Evolutionary conservation across 148 eudicot species (phyloP), one percentile per base, ranked within the genome.

Genomic region (Camellia lanceoleosa): DNA sequence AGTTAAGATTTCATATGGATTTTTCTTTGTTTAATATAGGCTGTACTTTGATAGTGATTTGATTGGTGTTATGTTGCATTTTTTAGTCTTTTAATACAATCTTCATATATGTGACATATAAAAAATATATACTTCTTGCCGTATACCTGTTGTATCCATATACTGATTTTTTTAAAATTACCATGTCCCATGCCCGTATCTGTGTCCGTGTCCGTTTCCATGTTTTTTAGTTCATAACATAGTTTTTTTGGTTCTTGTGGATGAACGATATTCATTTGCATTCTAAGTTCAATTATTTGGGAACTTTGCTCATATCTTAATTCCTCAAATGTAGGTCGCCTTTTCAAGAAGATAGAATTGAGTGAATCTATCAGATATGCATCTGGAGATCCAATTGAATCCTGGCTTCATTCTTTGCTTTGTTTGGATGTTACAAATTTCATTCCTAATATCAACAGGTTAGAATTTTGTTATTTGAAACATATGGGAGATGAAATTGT

Each of bases 281-380:
- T 44, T 10, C 19, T 75, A 55, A 54, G 52, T 74, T 43, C 16
- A 46, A 13, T 65, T 38, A 18, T 52, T 76, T 23, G 64, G 55
- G 76, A 83, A 75, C 62, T 56, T 78, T 15, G 23, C 51, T 15
- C 56, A 63, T 13, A 75, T 64, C n/a, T 80, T 59, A 60, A 43
- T 77, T 41, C 55, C 76, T 80, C 23, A 73, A 68, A 47, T 85
- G 87, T 80, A 95, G 99, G 98, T n/a, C 89, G 92, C 60, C 85
- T 87, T 82, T 96, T 93, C 83, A 93, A 88, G 89, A 91, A 92
- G 90, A 83, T 93, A 63, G 98, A 96, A 76, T 85, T 96, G 79
- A 91, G 63, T 66, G 99, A 93, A 86, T 85, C 99, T 69, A 93
- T 96, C 49, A 92, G 99, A 93, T 96, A 96, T 83, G 95, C 95